Conservation (phyloP, 2,329 filamentous ascomycete species). For the Exophiala sideris region DNA sequence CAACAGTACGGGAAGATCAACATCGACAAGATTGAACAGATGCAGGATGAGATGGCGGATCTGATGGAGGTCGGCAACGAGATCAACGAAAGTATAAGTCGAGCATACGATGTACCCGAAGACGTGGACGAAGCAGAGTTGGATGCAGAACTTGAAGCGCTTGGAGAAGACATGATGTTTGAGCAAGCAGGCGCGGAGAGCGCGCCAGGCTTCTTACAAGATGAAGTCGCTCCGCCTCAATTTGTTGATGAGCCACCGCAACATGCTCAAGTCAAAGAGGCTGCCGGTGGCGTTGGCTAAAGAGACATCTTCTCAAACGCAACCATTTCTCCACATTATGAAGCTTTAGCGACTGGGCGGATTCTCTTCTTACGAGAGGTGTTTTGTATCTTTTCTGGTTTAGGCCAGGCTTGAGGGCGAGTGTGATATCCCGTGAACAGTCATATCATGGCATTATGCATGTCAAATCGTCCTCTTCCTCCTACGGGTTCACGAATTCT, state of each 20-base stretch:
- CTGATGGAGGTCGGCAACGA: conserved; percentile 97
- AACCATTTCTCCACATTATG: not conserved
- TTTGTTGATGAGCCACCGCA: conserved; percentile 91
- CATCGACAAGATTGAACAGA: conserved; percentile 91
- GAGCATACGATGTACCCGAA: conserved; percentile 92
- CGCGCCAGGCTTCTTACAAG: conserved; percentile 81
- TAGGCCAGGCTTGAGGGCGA: too few relatives aligned
- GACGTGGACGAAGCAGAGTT: conserved; percentile 96
- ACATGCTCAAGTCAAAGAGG: conserved; percentile 70
- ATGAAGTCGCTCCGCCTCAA: conserved; percentile 75
- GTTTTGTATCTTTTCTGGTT: not conserved
- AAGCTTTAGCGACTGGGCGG: too few relatives aligned
- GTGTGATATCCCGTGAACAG: too few relatives aligned
- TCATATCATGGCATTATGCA: not conserved
- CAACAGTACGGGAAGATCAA: conserved; percentile 97
- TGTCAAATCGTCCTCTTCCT: not conserved
- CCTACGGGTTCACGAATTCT: conserved; percentile 17
- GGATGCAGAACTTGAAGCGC: conserved; percentile 90
- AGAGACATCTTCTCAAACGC: not conserved
- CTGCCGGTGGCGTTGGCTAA: conserved; percentile 32
- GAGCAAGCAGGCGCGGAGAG: conserved; percentile 63
- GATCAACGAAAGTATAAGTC: conserved; percentile 88
- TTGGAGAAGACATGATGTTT: conserved; percentile 90
- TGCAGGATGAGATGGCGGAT: conserved; percentile 99
- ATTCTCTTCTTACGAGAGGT: too few relatives aligned